Evolutionary conservation across 169 alveolate genomes (phyloP), one percentile per base, ranked within the genome.

Genomic region (Cryptosporidium meleagridis): DNA sequence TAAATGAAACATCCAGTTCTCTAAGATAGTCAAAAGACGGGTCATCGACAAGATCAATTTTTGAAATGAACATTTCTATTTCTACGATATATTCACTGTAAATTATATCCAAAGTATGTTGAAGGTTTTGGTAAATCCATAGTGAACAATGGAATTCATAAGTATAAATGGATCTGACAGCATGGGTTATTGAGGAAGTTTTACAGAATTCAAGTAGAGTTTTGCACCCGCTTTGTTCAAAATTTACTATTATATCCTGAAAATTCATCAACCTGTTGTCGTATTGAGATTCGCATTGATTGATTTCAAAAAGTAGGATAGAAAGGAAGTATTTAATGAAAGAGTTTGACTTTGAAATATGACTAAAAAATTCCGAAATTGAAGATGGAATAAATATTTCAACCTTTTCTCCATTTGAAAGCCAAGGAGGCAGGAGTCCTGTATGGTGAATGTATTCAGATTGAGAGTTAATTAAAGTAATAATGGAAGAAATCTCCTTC

Each of bases 181-280:
- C 41, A 44, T 80, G 61, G 23, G 69, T 18, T 44, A 37, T 7
- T 4, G 59, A 21, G 1, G 69, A 59, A 31, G 31, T 23, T 35
- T 67, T 80, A 14, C 89, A 80, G 35, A 37, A 80, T 18, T 80
- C 89, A 53, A 80, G 35, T 33, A 80, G n/a, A 18, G 89, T 62
- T 35, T 80, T 61, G 31, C 69, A 37, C 16, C 68, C 68, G 16
- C 68, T 80, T 31, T 59, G 65, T 12, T 80, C 89, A 16, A 80
- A 41, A 18, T 35, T 59, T 5, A 31, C 31, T 12, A 80, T 2
- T 35, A 80, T 65, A 62, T 62, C 89, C 9, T 51, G 67, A 31
- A 45, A 70, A 10, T 31, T 45, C 59, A 48, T 26, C 12, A 80
- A 21, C 51, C 72, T 41, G 59, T 29, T 37, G 16, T 33, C 8